phyloP scores from a whole-genome alignment of 2,329 filamentous ascomycete species.

The Reticulascus tulasneorum region DNA sequence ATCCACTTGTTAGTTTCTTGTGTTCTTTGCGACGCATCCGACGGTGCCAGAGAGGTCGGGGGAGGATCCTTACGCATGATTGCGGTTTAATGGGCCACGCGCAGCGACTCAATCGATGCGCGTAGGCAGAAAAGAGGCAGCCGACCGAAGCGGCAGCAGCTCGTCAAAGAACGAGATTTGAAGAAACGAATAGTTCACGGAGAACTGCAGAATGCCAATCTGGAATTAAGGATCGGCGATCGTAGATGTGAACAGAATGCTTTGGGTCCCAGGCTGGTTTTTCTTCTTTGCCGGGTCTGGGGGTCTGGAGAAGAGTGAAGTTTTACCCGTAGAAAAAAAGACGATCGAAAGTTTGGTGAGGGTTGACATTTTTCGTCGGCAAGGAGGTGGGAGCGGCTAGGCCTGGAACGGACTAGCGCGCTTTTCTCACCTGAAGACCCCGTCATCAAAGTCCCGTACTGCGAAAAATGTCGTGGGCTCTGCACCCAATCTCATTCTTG shows the following conservation, averaged over 20 bases:
- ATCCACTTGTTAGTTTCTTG: conserved; percentile 13
- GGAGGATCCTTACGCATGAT: conserved; percentile 53
- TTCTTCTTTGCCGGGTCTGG: conserved; percentile 30
- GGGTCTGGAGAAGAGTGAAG: conserved; percentile 34
- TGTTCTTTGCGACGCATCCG: not conserved
- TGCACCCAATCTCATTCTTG: not conserved
- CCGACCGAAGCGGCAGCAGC: conserved; percentile 10
- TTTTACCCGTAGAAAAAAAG: conserved; percentile 37
- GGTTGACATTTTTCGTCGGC: conserved; percentile 40
- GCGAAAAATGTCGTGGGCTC: conserved; percentile 3
- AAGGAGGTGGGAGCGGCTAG: conserved; percentile 38
- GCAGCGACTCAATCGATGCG: conserved; percentile 36
- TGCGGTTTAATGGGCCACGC: conserved; percentile 48
- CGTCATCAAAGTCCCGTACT: conserved; percentile 15
- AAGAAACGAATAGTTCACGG: too few relatives aligned
- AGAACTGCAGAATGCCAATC: too few relatives aligned
- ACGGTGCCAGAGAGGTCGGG: not conserved
- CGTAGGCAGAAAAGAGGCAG: conserved; percentile 20
- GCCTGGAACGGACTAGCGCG: conserved; percentile 13
- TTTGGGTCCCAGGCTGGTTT: conserved; percentile 8
- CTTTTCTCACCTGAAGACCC: conserved; percentile 11
- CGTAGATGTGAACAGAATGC: too few relatives aligned
- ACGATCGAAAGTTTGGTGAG: conserved; percentile 32
- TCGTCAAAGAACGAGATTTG: too few relatives aligned
- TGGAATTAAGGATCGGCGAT: too few relatives aligned